Conservation (phyloP, 2,329 filamentous ascomycete species). For the Colletotrichum graminicola region DNA sequence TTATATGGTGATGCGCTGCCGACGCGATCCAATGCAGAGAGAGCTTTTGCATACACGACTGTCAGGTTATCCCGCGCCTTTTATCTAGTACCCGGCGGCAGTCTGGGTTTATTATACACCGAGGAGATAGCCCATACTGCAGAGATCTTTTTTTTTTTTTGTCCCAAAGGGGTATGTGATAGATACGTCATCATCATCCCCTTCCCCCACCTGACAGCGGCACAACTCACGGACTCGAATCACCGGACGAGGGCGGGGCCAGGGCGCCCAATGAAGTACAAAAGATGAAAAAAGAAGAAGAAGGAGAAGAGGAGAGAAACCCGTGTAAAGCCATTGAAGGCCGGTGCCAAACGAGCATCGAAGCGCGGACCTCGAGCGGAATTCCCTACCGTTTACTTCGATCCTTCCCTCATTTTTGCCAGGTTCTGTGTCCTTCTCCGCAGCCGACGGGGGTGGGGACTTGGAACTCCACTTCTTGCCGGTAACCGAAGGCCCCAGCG, state of each 20-base stretch:
- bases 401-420: not conserved
- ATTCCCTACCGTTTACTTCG: slow-evolving; percentile 7
- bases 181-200: not conserved
- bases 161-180: not conserved
- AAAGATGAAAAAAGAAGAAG: no score
- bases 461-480: not conserved
- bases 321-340: not conserved
- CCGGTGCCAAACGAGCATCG: slow-evolving; percentile 29
- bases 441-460: no score
- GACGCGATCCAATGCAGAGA: no score
- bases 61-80: no score
- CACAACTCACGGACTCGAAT: not conserved
- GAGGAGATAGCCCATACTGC: no score
- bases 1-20: no score
- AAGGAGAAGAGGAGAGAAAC: not conserved
- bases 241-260: not conserved
- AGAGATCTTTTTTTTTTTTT: not conserved
- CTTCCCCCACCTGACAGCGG: not conserved
- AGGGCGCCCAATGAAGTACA: not conserved
- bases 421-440: not conserved
- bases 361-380: slow-evolving; percentile 28
- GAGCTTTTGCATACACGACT: no score
- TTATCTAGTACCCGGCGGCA: no score
- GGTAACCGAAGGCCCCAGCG: slow-evolving; percentile 2
- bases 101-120: no score